These are phyloP conservation scores for Chlamydomonas asymmetrica DNA, from an alignment of 139 green algal species.

Conservation along the genomic window DNA sequence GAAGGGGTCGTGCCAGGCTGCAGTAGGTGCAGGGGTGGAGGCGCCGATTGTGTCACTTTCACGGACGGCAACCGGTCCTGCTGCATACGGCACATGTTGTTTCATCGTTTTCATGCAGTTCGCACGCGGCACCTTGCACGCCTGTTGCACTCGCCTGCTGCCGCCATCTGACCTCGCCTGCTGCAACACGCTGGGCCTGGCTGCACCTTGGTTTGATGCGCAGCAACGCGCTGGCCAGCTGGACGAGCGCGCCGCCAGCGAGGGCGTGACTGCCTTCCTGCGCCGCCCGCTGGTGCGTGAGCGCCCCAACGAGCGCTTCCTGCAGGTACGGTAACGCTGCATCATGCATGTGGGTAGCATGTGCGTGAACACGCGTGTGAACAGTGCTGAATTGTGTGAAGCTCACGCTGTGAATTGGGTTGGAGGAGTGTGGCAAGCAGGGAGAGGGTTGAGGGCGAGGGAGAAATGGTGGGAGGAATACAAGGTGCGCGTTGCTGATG, in stretches of 20 bases:
- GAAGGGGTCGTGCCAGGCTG: no score
- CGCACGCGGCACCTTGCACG: background rate
- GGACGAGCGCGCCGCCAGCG: slow-evolving; percentile 16
- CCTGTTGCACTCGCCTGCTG: background rate
- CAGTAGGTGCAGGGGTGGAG: no score
- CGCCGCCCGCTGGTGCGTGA: slow-evolving; percentile 45
- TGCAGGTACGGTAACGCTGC: slow-evolving; percentile 22
- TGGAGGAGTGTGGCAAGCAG: background rate
- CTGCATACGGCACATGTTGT: no score
- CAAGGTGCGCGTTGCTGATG: background rate
- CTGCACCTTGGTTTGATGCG: background rate
- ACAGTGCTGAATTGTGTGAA: background rate
- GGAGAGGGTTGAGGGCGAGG: background rate
- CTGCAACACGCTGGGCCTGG: no score
- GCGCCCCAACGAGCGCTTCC: slow-evolving; percentile 71
- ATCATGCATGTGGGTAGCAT: background rate
- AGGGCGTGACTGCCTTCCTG: slow-evolving; percentile 63
- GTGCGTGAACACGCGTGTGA: background rate
- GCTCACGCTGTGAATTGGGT: background rate
- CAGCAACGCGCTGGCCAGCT: slow-evolving; percentile 37
- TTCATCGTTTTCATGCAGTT: background rate
- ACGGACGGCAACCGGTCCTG: no score
- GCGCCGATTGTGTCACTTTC: no score
- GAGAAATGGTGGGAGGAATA: background rate
- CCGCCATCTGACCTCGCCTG: no score